These are phyloP conservation scores for Neurospora sp. DNA, from an alignment of 2,329 filamentous ascomycete species.

Conservation along the genomic window DNA sequence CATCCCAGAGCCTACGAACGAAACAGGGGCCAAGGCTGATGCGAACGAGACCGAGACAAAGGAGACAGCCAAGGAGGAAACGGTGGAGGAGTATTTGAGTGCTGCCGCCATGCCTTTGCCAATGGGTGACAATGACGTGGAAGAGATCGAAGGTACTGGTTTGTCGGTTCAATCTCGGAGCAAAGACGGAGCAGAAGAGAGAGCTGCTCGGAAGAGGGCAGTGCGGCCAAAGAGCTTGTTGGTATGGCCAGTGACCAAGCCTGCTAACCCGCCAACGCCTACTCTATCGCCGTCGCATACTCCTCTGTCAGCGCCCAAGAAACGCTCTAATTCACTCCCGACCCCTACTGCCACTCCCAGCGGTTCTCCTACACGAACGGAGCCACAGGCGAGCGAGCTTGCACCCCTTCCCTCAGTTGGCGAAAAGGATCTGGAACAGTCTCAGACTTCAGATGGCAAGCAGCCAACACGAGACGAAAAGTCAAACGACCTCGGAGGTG, in stretches of 20 bases:
- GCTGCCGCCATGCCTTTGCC: slow-evolving; percentile 61
- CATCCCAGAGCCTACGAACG: slow-evolving; percentile 23
- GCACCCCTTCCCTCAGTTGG: neutral
- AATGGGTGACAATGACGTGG: slow-evolving; percentile 54
- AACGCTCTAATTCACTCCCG: slow-evolving; percentile 41
- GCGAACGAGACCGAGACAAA: slow-evolving; percentile 1
- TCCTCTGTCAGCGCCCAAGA: slow-evolving; percentile 26
- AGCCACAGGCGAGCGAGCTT: neutral
- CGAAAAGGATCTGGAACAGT: neutral
- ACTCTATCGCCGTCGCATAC: slow-evolving; percentile 26
- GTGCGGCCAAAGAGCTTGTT: slow-evolving; percentile 39
- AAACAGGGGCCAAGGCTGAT: slow-evolving; percentile 8
- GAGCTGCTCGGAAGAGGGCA: slow-evolving; percentile 25
- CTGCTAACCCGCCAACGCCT: slow-evolving; percentile 23
- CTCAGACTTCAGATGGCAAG: neutral
- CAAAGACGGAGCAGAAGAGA: slow-evolving; percentile 47
- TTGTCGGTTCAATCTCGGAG: slow-evolving; percentile 41
- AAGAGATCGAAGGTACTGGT: slow-evolving; percentile 73
- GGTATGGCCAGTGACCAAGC: slow-evolving; percentile 20
- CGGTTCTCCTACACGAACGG: neutral
- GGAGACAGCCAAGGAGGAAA: slow-evolving; percentile 3
- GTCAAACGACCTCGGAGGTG: neutral
- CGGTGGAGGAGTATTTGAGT: slow-evolving; percentile 31
- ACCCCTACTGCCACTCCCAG: slow-evolving; percentile 21
- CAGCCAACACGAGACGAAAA: neutral